phyloP scores from a whole-genome alignment of 176 grass and related monocot genomes.

The Musa beccarii region DNA sequence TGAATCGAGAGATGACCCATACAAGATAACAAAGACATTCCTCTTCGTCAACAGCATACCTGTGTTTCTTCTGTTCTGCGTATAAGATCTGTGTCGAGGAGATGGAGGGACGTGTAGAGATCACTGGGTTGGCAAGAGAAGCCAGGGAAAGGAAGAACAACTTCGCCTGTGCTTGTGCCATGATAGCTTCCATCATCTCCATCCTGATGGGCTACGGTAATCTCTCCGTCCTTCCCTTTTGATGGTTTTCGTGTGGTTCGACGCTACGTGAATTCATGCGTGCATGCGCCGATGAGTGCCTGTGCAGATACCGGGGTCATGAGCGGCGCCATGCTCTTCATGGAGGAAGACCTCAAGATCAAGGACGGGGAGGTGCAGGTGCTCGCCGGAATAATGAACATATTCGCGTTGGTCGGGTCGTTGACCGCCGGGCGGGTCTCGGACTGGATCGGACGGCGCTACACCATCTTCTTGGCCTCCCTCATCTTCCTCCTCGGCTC shows the following conservation, averaged over 20 bases:
- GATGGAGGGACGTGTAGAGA: neutral
- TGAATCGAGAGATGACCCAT: too few relatives aligned
- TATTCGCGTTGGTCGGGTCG: neutral
- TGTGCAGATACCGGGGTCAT: constrained; percentile 8
- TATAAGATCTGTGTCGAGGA: too few relatives aligned
- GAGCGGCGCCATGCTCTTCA: constrained; percentile 12
- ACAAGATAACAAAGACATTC: too few relatives aligned
- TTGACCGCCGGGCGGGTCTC: neutral
- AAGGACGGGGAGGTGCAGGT: neutral
- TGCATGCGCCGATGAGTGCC: neutral
- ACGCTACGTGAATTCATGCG: neutral
- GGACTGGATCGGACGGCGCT: constrained; percentile 7
- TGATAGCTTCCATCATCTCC: constrained; percentile 56
- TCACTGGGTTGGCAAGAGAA: neutral
- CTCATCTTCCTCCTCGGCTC: constrained; percentile 2
- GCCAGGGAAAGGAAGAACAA: constrained; percentile 13
- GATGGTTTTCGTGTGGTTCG: neutral
- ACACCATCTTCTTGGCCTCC: constrained; percentile 9
- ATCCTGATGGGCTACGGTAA: constrained; percentile 63
- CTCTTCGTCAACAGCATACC: too few relatives aligned
- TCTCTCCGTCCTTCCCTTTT: neutral
- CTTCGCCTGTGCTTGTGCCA: constrained; percentile 36
- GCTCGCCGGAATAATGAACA: constrained; percentile 3
- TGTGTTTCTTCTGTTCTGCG: too few relatives aligned
- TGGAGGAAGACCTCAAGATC: neutral